phyloP scores from a whole-genome alignment of 768 basidiomycete genomes.

The Gloeopeniophorella convolvens region DNA sequence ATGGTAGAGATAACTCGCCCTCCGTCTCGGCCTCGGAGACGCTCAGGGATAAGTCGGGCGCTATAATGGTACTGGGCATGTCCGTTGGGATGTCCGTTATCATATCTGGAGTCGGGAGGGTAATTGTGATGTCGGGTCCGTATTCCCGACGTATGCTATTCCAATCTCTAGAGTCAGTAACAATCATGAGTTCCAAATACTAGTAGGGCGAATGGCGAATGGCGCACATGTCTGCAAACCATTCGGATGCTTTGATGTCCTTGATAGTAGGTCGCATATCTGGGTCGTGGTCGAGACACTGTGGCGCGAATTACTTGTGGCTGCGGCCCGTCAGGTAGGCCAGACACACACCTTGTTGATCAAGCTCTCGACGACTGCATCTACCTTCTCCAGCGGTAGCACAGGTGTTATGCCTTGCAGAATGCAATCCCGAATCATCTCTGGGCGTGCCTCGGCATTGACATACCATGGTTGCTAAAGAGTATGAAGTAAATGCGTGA shows the following conservation, averaged over 20 bases:
- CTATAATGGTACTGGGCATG: slow-evolving; percentile 14
- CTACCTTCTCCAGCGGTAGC: not conserved
- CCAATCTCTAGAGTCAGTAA: slow-evolving; percentile 15
- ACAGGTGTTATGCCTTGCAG: not conserved
- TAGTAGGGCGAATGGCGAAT: not conserved
- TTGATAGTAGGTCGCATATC: slow-evolving; percentile 10
- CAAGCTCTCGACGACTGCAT: not conserved
- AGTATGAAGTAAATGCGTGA: not conserved
- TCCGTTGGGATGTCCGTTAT: slow-evolving; percentile 11
- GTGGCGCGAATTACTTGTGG: not conserved
- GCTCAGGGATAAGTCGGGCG: slow-evolving; percentile 9
- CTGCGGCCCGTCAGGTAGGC: not conserved
- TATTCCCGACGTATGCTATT: not conserved
- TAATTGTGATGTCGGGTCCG: slow-evolving; percentile 14
- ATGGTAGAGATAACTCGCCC: slow-evolving; percentile 6
- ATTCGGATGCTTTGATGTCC: slow-evolving; percentile 5
- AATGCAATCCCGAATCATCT: slow-evolving; percentile 7
- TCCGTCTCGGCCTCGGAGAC: slow-evolving; percentile 8
- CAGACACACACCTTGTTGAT: slow-evolving; percentile 11
- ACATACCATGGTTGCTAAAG: slow-evolving; percentile 8
- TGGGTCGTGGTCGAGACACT: slow-evolving; percentile 21
- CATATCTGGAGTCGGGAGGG: slow-evolving; percentile 14
- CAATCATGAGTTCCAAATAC: not conserved
- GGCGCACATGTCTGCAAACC: slow-evolving; percentile 17
- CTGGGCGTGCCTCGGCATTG: not conserved